Base-by-base conservation (phyloP, 106 monocot species). In the Acanthochlamys bracteata region DNA sequence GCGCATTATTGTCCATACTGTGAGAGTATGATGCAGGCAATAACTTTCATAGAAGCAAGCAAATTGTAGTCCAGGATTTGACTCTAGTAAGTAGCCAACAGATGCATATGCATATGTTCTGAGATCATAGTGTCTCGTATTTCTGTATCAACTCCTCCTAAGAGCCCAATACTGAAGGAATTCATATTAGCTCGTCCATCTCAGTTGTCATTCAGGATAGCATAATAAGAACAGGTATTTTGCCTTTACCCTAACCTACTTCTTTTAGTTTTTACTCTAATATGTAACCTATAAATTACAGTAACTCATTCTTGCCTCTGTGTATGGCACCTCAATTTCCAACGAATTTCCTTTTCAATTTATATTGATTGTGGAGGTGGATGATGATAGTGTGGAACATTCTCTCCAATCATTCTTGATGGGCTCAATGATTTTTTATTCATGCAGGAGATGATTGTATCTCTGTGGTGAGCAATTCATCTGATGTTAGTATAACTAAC, bases 391-490 rank as follows among this genome's bases (percentile, higher is more conserved):
- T 33, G 6, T 33, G 4, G 33, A 6, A 33, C 33, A 33, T n/a
- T n/a, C 33, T 33, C 4, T 33, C 33, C 33, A 33, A 33, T 33
- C 33, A 33, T 33, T 33, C 33, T 3, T 33, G 33, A 33, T 3
- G 33, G 33, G 33, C 33, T 33, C 1, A 49, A 2, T 49, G 49
- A 49, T 49, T 49, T 49, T 2, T 9, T 53, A 20, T 43, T 33
- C 21, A 66, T 69, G 41, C 74, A 92, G 93, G 93, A 49, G 88
- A 93, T 74, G 93, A 93, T 53, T 93, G 93, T 61, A 74, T 93
- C 10, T 93, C 93, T 7, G 82, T 93, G 39, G 84, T 83, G 12
- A 66, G 76, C 17, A 76, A 82, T 46, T 73, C 84, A 42, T 83
- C 84, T 0, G 54, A 63, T 41, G 59, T 93, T 61, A 20, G 25